Percentiles rank a stretch among this genome's conserved stretches.
Conservation (phyloP, 2,329 filamentous ascomycete species). For the Aspergillus oerlinghausenensis region DNA sequence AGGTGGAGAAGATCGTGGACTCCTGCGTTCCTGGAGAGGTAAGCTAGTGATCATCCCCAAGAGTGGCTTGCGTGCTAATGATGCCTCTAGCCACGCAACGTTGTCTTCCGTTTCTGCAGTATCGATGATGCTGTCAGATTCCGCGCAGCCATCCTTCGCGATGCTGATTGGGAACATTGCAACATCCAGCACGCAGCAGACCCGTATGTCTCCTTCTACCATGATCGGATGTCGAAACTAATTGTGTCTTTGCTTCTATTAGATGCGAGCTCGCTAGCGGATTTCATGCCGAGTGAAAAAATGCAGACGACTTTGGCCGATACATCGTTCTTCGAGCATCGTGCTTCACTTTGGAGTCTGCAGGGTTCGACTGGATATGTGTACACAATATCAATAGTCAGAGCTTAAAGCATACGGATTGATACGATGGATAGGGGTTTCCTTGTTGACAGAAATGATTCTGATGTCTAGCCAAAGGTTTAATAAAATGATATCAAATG, state of each 20-base stretch:
- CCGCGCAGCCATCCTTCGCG: conserved; percentile 34
- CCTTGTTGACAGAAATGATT: background rate
- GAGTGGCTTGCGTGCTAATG: conserved; percentile 3
- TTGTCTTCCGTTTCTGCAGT: conserved; percentile 47
- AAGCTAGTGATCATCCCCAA: conserved; percentile 17
- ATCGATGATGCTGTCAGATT: conserved; percentile 46
- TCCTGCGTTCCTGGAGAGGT: conserved; percentile 39
- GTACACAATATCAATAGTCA: background rate
- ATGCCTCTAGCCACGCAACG: conserved; percentile 33
- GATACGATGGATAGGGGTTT: background rate
- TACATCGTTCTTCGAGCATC: background rate
- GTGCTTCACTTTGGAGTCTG: background rate
- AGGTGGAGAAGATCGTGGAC: conserved; percentile 44
- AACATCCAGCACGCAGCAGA: conserved; percentile 41
- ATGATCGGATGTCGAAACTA: background rate
- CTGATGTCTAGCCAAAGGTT: background rate
- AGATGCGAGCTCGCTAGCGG: conserved; percentile 21
- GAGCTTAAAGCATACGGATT: background rate
- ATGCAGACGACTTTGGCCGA: background rate
- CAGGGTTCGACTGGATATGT: background rate
- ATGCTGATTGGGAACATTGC: conserved; percentile 45
- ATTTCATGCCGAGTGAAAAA: conserved; percentile 10
- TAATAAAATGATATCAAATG: background rate
- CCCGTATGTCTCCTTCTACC: conserved; percentile 27
- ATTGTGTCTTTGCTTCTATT: conserved; percentile 2